phyloP scores from a whole-genome alignment of 2,329 filamentous ascomycete genomes.

The Penicillium sumatraense region DNA sequence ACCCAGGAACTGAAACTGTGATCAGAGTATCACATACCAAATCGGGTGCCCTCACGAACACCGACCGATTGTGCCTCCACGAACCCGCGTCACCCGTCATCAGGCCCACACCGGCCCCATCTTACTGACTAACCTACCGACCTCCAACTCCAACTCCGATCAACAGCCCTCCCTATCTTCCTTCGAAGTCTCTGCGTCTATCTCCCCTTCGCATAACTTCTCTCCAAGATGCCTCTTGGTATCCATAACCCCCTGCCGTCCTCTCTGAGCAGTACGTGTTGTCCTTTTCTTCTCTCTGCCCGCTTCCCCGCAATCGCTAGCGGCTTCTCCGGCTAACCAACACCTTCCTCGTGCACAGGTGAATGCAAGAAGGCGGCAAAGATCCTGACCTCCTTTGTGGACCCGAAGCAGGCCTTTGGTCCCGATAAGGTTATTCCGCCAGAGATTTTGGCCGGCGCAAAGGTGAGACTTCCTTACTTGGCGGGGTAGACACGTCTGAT shows the following conservation, averaged over 20 bases:
- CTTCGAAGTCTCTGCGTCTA: slow-evolving; percentile 3
- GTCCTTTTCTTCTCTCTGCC: slow-evolving; percentile 13
- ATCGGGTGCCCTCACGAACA: not conserved
- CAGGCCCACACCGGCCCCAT: slow-evolving; percentile 31
- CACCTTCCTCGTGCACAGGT: slow-evolving; percentile 59
- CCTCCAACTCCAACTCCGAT: not conserved
- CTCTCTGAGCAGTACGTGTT: slow-evolving; percentile 52
- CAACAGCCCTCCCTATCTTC: not conserved
- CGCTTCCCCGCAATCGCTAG: slow-evolving; percentile 38
- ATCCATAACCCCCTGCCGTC: slow-evolving; percentile 54
- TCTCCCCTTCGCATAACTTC: slow-evolving; percentile 13
- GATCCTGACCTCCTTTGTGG: slow-evolving; percentile 92
- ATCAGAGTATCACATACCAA: not conserved
- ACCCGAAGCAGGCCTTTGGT: slow-evolving; percentile 89
- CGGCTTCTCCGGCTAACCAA: slow-evolving; percentile 35
- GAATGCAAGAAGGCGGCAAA: slow-evolving; percentile 98
- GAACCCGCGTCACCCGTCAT: slow-evolving; percentile 26
- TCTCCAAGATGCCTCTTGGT: slow-evolving; percentile 47
- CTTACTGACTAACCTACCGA: slow-evolving; percentile 8
- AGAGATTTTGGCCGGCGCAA: slow-evolving; percentile 84
- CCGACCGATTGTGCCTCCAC: not conserved
- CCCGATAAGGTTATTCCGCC: slow-evolving; percentile 98
- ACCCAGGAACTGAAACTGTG: not conserved
- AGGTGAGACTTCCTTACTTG: slow-evolving; percentile 62
- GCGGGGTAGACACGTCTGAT: slow-evolving; percentile 11